These are phyloP conservation scores for Gloeostereum incarnatum DNA, from an alignment of 768 basidiomycete genomes.

Conservation along the genomic window DNA sequence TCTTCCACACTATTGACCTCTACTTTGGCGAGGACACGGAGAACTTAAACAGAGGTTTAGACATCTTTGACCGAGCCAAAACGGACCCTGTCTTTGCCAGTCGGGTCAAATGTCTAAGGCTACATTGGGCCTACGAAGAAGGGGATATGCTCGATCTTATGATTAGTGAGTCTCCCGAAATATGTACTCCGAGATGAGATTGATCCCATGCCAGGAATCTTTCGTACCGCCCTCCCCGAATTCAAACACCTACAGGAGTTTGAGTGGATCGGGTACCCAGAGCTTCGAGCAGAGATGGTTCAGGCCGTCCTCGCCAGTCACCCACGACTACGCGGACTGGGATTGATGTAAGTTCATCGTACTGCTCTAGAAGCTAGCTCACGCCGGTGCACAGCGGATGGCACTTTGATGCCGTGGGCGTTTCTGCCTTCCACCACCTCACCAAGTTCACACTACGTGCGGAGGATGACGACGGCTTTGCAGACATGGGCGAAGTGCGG, in stretches of 20 bases:
- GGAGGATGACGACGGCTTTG: conserved; percentile 64
- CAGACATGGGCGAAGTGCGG: conserved; percentile 61
- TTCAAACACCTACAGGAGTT: conserved; percentile 54
- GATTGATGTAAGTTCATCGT: conserved; percentile 37
- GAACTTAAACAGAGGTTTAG: conserved; percentile 49
- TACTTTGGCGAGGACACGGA: conserved; percentile 61
- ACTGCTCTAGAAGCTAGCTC: not conserved
- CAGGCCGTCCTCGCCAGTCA: conserved; percentile 46
- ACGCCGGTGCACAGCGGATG: conserved; percentile 36
- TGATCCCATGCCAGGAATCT: conserved; percentile 31
- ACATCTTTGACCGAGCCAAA: conserved; percentile 61
- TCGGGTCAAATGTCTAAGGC: conserved; percentile 44
- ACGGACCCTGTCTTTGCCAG: conserved; percentile 51
- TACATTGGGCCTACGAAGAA: conserved; percentile 67
- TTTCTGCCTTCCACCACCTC: conserved; percentile 50
- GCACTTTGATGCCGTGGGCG: conserved; percentile 67
- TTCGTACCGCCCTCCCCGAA: conserved; percentile 52
- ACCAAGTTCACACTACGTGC: conserved; percentile 60
- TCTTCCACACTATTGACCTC: conserved; percentile 60
- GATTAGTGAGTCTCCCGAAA: conserved; percentile 29
- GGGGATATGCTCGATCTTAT: conserved; percentile 59
- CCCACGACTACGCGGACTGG: conserved; percentile 42
- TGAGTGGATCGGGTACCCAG: conserved; percentile 74
- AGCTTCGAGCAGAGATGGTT: conserved; percentile 60
- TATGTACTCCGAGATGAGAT: not conserved